phyloP scores from a whole-genome alignment of 805 yeast species.

The Sugiyamaella valdiviana region DNA sequence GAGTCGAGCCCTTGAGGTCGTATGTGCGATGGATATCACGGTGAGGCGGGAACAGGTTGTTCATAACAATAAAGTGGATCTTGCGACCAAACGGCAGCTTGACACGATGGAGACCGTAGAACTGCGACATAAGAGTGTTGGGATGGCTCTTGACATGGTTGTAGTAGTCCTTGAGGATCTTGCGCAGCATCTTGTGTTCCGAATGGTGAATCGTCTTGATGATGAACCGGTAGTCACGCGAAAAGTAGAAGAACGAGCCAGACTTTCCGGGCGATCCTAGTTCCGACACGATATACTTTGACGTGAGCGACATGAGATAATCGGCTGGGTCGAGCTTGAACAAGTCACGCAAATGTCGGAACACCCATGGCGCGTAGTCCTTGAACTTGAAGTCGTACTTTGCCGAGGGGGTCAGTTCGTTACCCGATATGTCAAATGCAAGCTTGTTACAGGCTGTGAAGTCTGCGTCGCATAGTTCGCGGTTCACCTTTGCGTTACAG shows the following conservation, averaged over 20 bases:
- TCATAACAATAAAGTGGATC: constrained; percentile 93
- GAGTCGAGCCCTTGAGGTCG: constrained; percentile 89
- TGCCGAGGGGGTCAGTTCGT: constrained; percentile 85
- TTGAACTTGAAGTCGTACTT: constrained; percentile 94
- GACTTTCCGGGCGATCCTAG: constrained; percentile 94
- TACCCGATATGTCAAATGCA: constrained; percentile 76
- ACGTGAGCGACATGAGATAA: constrained; percentile 84
- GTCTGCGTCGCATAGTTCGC: constrained; percentile 63
- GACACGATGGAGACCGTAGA: constrained; percentile 90
- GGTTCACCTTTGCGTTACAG: constrained; percentile 73
- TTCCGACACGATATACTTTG: constrained; percentile 86
- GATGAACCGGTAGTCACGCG: constrained; percentile 87
- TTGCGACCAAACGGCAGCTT: constrained; percentile 80
- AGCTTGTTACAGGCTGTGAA: constrained; percentile 69
- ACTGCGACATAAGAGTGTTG: constrained; percentile 85
- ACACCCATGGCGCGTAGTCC: constrained; percentile 93
- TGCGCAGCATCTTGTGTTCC: constrained; percentile 80
- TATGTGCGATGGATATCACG: constrained; percentile 76
- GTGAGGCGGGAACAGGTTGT: constrained; percentile 92
- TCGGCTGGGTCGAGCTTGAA: constrained; percentile 96
- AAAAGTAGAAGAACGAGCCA: constrained; percentile 93
- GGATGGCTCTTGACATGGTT: constrained; percentile 77
- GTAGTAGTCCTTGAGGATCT: constrained; percentile 68
- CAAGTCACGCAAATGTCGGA: constrained; percentile 68
- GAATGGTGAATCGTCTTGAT: constrained; percentile 93